phyloP scores from a whole-genome alignment of 2,329 filamentous ascomycete species.

The Colletotrichum sp. region DNA sequence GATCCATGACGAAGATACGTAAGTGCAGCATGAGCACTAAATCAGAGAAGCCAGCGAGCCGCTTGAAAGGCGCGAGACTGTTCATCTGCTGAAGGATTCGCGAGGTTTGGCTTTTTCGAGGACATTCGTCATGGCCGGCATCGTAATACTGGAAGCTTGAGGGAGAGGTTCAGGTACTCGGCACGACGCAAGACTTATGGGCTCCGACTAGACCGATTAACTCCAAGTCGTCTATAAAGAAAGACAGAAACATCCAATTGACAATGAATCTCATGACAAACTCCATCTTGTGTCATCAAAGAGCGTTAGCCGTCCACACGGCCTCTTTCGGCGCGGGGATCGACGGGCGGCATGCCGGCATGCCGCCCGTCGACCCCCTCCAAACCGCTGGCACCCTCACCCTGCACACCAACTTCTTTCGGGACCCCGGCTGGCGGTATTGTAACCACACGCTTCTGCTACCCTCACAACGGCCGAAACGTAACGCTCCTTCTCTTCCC shows the following conservation, averaged over 20 bases:
- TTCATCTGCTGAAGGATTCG: neutral
- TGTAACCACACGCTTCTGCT: neutral
- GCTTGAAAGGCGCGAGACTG: neutral
- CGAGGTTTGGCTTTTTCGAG: neutral
- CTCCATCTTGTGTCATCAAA: accelerated
- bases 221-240: accelerated
- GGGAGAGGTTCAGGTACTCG: too few species aligned
- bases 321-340: neutral
- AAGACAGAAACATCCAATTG: too few species aligned
- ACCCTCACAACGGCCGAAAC: neutral
- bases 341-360: neutral
- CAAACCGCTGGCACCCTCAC: neutral
- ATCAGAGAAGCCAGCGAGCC: neutral
- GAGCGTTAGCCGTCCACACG: accelerated
- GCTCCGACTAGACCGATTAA: too few species aligned
- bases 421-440: neutral
- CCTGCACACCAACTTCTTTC: conserved; percentile 1
- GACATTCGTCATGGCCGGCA: too few species aligned
- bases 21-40: neutral
- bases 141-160: too few species aligned
- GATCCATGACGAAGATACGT: neutral
- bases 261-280: accelerated
- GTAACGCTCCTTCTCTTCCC: neutral
- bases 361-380: too few species aligned
- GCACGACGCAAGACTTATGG: neutral